Evolutionary conservation across 1,284 basidiomycete species (phyloP), one percentile per base, ranked within the genome.

Genomic region (Heterobasidion irregulare): DNA sequence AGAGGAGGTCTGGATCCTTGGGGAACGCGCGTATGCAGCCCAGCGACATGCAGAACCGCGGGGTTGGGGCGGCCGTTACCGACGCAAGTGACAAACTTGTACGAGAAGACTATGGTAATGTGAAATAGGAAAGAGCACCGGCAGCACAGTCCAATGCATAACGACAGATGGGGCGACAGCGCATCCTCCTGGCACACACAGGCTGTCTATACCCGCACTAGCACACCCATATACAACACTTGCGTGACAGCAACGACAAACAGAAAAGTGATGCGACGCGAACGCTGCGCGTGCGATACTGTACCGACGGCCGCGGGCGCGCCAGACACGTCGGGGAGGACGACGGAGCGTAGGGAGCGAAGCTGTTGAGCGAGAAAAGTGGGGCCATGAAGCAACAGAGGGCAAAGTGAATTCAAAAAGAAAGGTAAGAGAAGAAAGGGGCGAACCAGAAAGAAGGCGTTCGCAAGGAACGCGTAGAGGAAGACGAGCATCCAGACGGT

Each of bases 381-480:
- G 3, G 19, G 19, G 19, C 0, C 18, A 19, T 38, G 41, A 53
- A 43, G 59, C 18, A 18, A n/a, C 19, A 50, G 47, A 35, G 34
- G 19, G 6, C 51, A 46, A 16, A 1, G 44, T 16, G n/a, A 46
- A 46, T 19, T 13, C 18, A 15, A 26, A 16, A 13, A 32, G 26
- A 16, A 18, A 13, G 16, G 16, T 16, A 13, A 26, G 9, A 2
- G 0, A 18, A 4, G 5, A n/a, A 44, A 18, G 0, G n/a, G 16
- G 79, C 87, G 60, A 64, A 94, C 92, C 50, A 98, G 75, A 81
- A 99, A 98, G 72, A 98, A 96, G 0, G 89, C 93, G 59, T 95
- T 96, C 16, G 95, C 90, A 35, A 86, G 73, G 69, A 94, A 90
- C 13, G 84, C 81, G 71, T 98, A 97, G 48, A 90, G 59, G 67